Percentiles rank a stretch among this genome's conserved stretches.
phyloP scores from a whole-genome alignment of 1,139 yeast genomes.

The Yamadazyma atlantica region DNA sequence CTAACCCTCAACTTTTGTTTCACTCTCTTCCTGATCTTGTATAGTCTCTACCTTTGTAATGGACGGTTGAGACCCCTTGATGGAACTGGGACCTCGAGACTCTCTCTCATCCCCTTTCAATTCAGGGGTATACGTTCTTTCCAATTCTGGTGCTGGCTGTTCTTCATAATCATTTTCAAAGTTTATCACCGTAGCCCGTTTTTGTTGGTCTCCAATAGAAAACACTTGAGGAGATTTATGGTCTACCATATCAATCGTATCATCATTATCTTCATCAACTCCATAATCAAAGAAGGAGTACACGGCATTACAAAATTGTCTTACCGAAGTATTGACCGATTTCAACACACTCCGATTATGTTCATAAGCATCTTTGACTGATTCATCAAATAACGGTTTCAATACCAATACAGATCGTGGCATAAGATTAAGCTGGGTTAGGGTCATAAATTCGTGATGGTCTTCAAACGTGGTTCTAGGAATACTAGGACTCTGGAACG shows the following conservation, averaged over 20 bases:
- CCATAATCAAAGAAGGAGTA: conserved; percentile 47
- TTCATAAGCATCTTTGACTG: conserved; percentile 18
- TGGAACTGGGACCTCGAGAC: no score
- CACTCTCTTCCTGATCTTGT: conserved; percentile 10
- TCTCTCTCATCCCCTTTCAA: no score
- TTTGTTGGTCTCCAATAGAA: conserved; percentile 6
- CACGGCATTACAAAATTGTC: conserved; percentile 30
- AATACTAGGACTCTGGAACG: conserved; percentile 37
- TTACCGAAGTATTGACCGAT: conserved; percentile 10
- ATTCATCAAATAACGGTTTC: conserved; percentile 48
- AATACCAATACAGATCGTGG: conserved; percentile 70
- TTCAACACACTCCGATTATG: conserved; percentile 17
- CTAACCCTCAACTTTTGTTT: not conserved
- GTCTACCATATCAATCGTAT: conserved; percentile 1
- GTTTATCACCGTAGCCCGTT: conserved; percentile 17
- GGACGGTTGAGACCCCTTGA: no score
- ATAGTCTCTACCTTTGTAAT: conserved; percentile 27
- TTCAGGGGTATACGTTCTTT: no score
- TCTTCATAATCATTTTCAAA: not conserved
- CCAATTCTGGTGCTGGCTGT: not conserved
- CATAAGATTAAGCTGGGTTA: conserved; percentile 49
- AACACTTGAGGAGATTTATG: conserved; percentile 1
- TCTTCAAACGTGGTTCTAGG: conserved; percentile 42
- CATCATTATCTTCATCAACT: conserved; percentile 13
- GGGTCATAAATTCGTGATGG: conserved; percentile 51